Conservation (phyloP, 768 basidiomycete species). For the Leccinum longicurvipes region DNA sequence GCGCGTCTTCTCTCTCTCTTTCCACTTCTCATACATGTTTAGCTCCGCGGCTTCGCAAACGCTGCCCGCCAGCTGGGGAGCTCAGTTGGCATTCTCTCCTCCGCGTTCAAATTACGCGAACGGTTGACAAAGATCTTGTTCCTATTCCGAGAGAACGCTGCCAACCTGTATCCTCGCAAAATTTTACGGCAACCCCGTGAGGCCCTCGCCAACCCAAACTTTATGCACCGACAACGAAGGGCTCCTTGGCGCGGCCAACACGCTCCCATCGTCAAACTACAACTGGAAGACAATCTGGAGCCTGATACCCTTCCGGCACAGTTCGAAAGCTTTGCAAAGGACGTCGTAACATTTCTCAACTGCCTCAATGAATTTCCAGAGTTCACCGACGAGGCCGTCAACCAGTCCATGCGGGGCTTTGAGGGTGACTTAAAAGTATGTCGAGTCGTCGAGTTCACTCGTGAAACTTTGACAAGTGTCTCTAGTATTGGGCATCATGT, state of each 20-base stretch:
- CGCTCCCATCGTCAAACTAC: conserved; percentile 37
- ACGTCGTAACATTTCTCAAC: conserved; percentile 50
- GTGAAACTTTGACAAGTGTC: conserved; percentile 10
- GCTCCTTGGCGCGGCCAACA: conserved; percentile 32
- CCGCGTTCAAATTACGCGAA: conserved; percentile 49
- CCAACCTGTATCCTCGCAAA: conserved; percentile 52
- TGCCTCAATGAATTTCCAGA: conserved; percentile 57
- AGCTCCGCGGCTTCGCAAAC: conserved; percentile 53
- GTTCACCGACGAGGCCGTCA: conserved; percentile 51
- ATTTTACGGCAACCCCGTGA: conserved; percentile 39
- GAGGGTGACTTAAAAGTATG: conserved; percentile 49
- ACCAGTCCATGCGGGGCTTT: conserved; percentile 46
- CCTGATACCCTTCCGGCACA: conserved; percentile 47
- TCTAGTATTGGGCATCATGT: conserved; percentile 54
- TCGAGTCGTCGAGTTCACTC: not conserved
- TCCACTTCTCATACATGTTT: conserved; percentile 9
- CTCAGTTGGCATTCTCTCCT: conserved; percentile 54
- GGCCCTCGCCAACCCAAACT: conserved; percentile 35
- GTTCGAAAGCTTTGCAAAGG: conserved; percentile 44
- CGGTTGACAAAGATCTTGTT: conserved; percentile 49
- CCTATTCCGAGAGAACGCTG: conserved; percentile 55
- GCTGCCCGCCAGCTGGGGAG: conserved; percentile 55
- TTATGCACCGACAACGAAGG: conserved; percentile 32
- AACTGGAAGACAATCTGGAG: conserved; percentile 41
- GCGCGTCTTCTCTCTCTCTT: not conserved